A percentile compares a stretch with the other conserved stretches of the same genome.
These are phyloP conservation scores for Lablab purpureus DNA, from an alignment of 306 rosid species.

Conservation along the genomic window DNA sequence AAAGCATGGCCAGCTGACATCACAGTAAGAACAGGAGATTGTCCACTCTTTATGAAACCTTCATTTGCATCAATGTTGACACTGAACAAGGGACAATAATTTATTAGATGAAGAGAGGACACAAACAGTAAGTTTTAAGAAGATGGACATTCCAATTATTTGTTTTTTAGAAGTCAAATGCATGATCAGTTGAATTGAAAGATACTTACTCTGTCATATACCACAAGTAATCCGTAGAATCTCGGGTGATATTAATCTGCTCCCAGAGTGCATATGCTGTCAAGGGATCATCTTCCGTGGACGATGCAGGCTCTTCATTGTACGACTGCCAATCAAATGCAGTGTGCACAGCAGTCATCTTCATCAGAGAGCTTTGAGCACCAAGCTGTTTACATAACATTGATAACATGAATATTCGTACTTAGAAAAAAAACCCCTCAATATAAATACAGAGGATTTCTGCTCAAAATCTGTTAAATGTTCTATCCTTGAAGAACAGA, in stretches of 20 bases:
- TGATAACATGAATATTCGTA: conserved; percentile 33
- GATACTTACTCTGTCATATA: conserved; percentile 93
- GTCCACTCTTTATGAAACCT: conserved; percentile 70
- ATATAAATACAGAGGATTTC: background rate
- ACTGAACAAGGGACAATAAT: conserved; percentile 51
- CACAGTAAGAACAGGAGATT: conserved; percentile 73
- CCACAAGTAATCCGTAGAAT: conserved; percentile 92
- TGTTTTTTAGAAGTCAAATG: background rate
- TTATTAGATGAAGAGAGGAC: conserved; percentile 28
- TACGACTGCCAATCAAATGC: conserved; percentile 75
- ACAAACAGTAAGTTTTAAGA: conserved; percentile 18
- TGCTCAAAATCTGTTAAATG: background rate
- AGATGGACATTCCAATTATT: conserved; percentile 31
- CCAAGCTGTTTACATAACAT: conserved; percentile 57
- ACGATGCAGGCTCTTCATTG: conserved; percentile 78
- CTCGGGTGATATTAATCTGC: conserved; percentile 80
- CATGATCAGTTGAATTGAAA: conserved; percentile 26
- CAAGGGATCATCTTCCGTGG: conserved; percentile 56
- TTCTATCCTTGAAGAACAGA: conserved; percentile 25
- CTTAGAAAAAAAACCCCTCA: background rate
- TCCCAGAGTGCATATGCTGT: conserved; percentile 71
- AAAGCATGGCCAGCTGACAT: conserved; percentile 92
- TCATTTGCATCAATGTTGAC: conserved; percentile 76
- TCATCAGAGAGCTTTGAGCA: conserved; percentile 57
- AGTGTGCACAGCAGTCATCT: conserved; percentile 64